These are phyloP conservation scores for Immersiella caudata DNA, from an alignment of 495 filamentous ascomycete genomes.

Conservation along the genomic window DNA sequence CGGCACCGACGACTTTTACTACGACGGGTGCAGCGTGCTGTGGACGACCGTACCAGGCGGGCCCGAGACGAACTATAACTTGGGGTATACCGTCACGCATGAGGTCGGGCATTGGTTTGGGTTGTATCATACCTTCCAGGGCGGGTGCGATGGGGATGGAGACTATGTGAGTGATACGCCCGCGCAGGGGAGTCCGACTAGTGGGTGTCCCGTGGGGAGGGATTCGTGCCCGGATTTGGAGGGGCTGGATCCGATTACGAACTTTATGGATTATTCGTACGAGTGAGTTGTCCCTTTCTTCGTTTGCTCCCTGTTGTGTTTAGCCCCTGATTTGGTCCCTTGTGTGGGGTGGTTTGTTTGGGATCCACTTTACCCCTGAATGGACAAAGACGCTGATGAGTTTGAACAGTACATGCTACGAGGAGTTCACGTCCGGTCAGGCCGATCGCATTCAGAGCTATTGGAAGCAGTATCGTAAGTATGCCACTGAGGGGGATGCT, in stretches of 20 bases:
- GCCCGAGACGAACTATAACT: conserved; percentile 52
- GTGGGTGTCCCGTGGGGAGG: conserved; percentile 59
- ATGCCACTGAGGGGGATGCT: neutral
- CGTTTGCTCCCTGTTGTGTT: neutral
- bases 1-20: conserved; percentile 44
- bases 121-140: conserved; percentile 68
- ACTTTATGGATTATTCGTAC: conserved; percentile 67
- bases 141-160: conserved; percentile 56
- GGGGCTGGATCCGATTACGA: conserved; percentile 63
- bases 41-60: conserved; percentile 60
- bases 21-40: conserved; percentile 64
- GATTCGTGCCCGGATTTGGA: conserved; percentile 54
- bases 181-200: conserved; percentile 50
- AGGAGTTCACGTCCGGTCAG: conserved; percentile 51
- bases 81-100: conserved; percentile 63
- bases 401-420: conserved; percentile 42
- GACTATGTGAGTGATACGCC: conserved; percentile 65
- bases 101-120: conserved; percentile 71
- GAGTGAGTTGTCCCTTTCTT: conserved; percentile 44
- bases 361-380: too few species aligned
- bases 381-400: conserved; percentile 10
- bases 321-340: neutral
- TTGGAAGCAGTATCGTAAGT: conserved; percentile 47
- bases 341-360: too few species aligned
- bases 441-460: conserved; percentile 46